These are phyloP conservation scores for Psilocybe subaeruginosa DNA, from an alignment of 768 basidiomycete species.

Conservation along the genomic window DNA sequence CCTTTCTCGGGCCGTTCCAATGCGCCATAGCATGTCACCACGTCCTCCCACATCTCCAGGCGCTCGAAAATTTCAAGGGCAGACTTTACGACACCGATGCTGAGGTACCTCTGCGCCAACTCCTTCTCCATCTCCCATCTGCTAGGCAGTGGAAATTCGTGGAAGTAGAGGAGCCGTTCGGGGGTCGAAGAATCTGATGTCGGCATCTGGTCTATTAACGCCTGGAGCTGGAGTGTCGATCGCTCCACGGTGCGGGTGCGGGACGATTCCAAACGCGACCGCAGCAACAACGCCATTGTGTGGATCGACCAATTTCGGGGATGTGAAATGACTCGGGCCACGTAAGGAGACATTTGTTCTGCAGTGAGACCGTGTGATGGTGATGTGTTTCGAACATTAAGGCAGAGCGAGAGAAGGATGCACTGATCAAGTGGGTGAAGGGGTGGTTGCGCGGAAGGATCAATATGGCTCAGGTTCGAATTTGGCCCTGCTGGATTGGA, in stretches of 20 bases:
- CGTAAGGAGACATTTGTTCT: conserved; percentile 93
- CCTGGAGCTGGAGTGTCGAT: conserved; percentile 89
- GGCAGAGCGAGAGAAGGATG: conserved; percentile 87
- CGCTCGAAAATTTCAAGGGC: conserved; percentile 94
- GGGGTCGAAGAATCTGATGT: conserved; percentile 73
- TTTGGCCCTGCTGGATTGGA: conserved; percentile 52
- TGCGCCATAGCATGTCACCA: conserved; percentile 83
- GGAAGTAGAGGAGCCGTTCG: conserved; percentile 81
- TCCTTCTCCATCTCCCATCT: conserved; percentile 95
- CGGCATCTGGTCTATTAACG: conserved; percentile 96
- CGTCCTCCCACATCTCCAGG: conserved; percentile 99
- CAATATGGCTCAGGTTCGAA: conserved; percentile 66
- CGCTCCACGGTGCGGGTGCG: conserved; percentile 94
- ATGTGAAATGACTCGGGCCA: conserved; percentile 85
- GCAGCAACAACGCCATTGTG: conserved; percentile 93
- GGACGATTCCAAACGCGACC: conserved; percentile 86
- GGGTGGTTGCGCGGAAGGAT: conserved; percentile 83
- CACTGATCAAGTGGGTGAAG: conserved; percentile 94
- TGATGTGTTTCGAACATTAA: conserved; percentile 88
- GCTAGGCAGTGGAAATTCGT: conserved; percentile 81
- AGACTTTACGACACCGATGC: conserved; percentile 85
- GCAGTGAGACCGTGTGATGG: conserved; percentile 88
- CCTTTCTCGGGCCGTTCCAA: conserved; percentile 83
- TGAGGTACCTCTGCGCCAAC: conserved; percentile 80
- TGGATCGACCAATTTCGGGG: conserved; percentile 96